Conservation (phyloP, 805 yeast genomes). For the Candida namnaoensis region DNA sequence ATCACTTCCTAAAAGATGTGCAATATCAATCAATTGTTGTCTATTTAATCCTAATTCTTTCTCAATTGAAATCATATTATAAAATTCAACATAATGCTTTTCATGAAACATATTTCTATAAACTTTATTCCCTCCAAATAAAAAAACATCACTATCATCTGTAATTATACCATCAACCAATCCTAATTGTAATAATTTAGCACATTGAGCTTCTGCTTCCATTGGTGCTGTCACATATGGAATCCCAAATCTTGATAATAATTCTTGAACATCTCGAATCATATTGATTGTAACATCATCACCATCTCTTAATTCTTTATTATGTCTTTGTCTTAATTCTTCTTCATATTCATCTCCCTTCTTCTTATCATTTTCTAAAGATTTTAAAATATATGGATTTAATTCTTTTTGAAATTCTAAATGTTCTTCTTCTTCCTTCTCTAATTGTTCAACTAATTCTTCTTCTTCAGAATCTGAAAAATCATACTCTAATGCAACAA, state of each 20-base stretch:
- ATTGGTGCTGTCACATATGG: constrained; percentile 95
- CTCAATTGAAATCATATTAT: constrained; percentile 49
- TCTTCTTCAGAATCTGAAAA: constrained; percentile 77
- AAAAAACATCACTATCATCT: constrained; percentile 94
- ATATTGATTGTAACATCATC: constrained; percentile 84
- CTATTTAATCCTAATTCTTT: constrained; percentile 58
- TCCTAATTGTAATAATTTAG: constrained; percentile 55
- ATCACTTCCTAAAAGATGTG: constrained; percentile 85
- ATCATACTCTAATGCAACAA: constrained; percentile 41
- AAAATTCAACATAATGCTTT: constrained; percentile 85
- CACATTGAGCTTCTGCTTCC: constrained; percentile 99
- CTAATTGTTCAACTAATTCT: constrained; percentile 49
- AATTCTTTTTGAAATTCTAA: constrained; percentile 45
- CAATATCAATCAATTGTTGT: constrained; percentile 65
- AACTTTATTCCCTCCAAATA: constrained; percentile 80
- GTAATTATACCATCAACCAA: constrained; percentile 94
- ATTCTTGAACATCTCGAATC: constrained; percentile 86
- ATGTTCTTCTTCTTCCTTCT: constrained; percentile 67
- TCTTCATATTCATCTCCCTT: constrained; percentile 28
- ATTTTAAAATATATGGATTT: constrained; percentile 15
- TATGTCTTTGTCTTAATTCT: constrained; percentile 49
- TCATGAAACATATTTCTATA: constrained; percentile 94
- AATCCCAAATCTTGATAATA: constrained; percentile 80
- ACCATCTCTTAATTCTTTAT: constrained; percentile 72
- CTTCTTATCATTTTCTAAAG: constrained; percentile 25